A percentile compares a stretch with the other conserved stretches of the same genome.
phyloP scores from a whole-genome alignment of 306 rosid species.

The Quercus gilva region DNA sequence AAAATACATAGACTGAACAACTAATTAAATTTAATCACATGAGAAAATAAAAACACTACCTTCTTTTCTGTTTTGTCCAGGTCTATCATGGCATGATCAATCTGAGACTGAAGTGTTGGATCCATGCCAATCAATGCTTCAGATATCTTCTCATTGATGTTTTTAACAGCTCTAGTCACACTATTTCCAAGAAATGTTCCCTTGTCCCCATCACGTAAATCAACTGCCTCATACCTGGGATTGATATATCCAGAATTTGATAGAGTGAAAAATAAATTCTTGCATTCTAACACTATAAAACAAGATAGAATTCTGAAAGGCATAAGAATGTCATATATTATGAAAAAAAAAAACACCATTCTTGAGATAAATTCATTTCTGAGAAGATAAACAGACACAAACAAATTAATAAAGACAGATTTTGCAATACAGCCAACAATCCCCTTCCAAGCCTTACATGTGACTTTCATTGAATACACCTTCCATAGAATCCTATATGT shows the following conservation, averaged over 20 bases:
- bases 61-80: conserved; percentile 95
- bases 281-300: not conserved
- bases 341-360: too few relatives aligned
- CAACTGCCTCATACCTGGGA: conserved; percentile 88
- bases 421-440: not conserved
- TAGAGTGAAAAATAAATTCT: not conserved
- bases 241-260: conserved; percentile 2
- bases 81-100: conserved; percentile 94
- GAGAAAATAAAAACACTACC: conserved; percentile 34
- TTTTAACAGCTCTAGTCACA: conserved; percentile 79
- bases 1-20: not conserved
- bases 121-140: conserved; percentile 93
- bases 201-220: conserved; percentile 91
- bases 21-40: not conserved
- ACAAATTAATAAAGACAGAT: not conserved
- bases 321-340: not conserved
- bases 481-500: too few relatives aligned
- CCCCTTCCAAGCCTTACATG: too few relatives aligned
- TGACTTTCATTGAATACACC: too few relatives aligned
- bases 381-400: not conserved
- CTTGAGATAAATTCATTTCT: not conserved
- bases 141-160: conserved; percentile 80
- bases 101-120: conserved; percentile 85
- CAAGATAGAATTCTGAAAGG: not conserved
- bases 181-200: conserved; percentile 78